phyloP scores from a whole-genome alignment of 1,284 basidiomycete genomes.

The Papiliotrema flavescens region DNA sequence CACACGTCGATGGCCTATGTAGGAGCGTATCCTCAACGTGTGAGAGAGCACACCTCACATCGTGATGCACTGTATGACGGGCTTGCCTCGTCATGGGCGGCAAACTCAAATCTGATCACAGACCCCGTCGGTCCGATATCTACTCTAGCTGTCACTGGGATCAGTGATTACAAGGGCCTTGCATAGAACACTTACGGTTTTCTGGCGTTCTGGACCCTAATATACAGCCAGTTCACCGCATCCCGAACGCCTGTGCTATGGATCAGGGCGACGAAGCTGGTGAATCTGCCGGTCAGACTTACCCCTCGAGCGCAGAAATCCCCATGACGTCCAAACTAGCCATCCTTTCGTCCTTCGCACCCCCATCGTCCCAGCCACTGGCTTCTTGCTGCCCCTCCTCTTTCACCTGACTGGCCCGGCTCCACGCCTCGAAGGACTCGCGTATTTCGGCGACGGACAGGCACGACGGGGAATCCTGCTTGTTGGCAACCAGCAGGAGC shows the following conservation, averaged over 20 bases:
- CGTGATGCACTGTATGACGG: too few relatives aligned
- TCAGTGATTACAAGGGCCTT: too few relatives aligned
- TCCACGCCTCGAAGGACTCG: slow-evolving; percentile 83
- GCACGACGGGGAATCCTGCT: slow-evolving; percentile 75
- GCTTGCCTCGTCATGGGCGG: too few relatives aligned
- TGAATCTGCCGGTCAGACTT: slow-evolving; percentile 35
- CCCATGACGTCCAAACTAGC: slow-evolving; percentile 89
- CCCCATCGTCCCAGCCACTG: slow-evolving; percentile 51
- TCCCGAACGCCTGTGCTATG: slow-evolving; percentile 78
- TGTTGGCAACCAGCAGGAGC: slow-evolving; percentile 83
- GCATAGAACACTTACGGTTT: slow-evolving; percentile 54
- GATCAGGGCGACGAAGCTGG: neutral
- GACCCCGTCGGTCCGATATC: too few relatives aligned
- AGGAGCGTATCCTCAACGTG: too few relatives aligned
- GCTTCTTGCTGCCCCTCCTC: slow-evolving; percentile 1
- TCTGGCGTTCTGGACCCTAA: slow-evolving; percentile 82
- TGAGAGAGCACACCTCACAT: too few relatives aligned
- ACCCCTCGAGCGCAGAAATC: slow-evolving; percentile 84
- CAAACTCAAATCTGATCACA: too few relatives aligned
- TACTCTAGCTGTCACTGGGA: too few relatives aligned
- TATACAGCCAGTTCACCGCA: slow-evolving; percentile 89
- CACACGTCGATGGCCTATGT: too few relatives aligned
- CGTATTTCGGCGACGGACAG: slow-evolving; percentile 83
- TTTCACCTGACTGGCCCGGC: slow-evolving; percentile 12
- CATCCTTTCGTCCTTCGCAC: slow-evolving; percentile 54